phyloP scores from a whole-genome alignment of 306 rosid species.

The Begonia peltatifolia region DNA sequence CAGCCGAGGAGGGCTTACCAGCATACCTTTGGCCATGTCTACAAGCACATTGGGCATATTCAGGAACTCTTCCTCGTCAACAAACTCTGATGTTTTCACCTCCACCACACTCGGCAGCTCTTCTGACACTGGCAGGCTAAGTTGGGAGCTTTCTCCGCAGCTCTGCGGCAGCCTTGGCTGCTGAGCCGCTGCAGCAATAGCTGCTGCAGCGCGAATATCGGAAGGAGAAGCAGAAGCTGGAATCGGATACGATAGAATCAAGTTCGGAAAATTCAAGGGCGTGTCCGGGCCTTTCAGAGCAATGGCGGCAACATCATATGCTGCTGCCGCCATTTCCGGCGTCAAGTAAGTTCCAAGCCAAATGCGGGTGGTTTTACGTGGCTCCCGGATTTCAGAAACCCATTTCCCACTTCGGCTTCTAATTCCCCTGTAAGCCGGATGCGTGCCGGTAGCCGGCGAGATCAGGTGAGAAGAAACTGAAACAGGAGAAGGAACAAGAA shows the following conservation, averaged over 20 bases:
- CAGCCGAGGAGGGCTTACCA: slow-evolving; percentile 28
- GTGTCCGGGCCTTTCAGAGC: slow-evolving; percentile 67
- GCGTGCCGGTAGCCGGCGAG: slow-evolving; percentile 11
- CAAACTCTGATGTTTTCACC: slow-evolving; percentile 10
- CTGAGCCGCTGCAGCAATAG: slow-evolving; percentile 35
- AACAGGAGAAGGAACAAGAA: neutral
- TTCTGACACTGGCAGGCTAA: neutral
- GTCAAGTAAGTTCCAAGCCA: slow-evolving; percentile 76
- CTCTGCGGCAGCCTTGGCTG: neutral
- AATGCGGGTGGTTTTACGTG: slow-evolving; percentile 64
- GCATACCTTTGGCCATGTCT: slow-evolving; percentile 38
- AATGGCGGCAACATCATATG: slow-evolving; percentile 73
- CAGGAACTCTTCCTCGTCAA: slow-evolving; percentile 26
- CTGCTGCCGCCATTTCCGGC: slow-evolving; percentile 79
- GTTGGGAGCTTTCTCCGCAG: neutral
- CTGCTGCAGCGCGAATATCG: slow-evolving; percentile 59
- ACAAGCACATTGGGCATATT: slow-evolving; percentile 35
- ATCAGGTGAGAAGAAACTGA: slow-evolving; percentile 3
- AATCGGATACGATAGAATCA: slow-evolving; percentile 30
- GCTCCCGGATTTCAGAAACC: slow-evolving; percentile 91
- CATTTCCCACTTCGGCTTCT: slow-evolving; percentile 69
- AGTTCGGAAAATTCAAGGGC: slow-evolving; percentile 49
- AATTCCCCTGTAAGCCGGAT: slow-evolving; percentile 37
- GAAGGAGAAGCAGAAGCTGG: slow-evolving; percentile 49
- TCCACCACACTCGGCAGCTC: neutral